phyloP scores from a whole-genome alignment of 2,329 filamentous ascomycete species.

The Mycogone perniciosa region DNA sequence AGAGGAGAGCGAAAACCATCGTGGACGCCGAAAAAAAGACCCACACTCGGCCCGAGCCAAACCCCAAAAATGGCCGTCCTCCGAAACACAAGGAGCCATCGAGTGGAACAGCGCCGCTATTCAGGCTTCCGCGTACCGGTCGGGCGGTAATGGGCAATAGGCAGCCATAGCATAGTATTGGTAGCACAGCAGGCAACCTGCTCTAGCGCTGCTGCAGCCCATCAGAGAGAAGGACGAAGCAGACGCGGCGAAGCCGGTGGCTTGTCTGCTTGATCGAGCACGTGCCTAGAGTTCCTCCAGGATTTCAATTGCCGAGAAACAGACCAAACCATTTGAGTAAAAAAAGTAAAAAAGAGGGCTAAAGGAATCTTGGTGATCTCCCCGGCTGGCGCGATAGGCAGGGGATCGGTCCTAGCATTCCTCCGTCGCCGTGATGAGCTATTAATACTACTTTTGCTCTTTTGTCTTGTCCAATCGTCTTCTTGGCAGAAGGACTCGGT shows the following conservation, averaged over 20 bases:
- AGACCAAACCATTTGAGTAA: too few species aligned
- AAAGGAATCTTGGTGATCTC: too few species aligned
- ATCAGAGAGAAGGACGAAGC: neutral
- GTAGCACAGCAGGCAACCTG: slow-evolving; percentile 3
- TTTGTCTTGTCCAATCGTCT: too few species aligned
- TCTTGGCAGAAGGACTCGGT: too few species aligned
- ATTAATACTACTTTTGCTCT: too few species aligned
- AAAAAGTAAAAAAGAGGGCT: too few species aligned
- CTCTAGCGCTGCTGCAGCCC: slow-evolving; percentile 8
- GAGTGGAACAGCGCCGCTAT: neutral
- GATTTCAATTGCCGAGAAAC: neutral
- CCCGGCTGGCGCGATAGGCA: too few species aligned
- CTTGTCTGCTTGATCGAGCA: neutral
- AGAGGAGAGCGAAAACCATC: neutral
- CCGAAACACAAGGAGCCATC: too few species aligned
- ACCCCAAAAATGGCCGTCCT: too few species aligned
- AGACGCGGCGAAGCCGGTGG: slow-evolving; percentile 1
- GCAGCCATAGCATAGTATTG: neutral
- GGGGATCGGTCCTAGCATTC: too few species aligned
- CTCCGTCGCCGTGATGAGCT: too few species aligned
- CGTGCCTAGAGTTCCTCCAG: neutral
- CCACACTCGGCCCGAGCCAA: too few species aligned
- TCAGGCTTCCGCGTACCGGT: slow-evolving; percentile 2
- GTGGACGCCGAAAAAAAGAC: neutral
- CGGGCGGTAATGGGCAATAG: neutral